Evolutionary conservation across 2,329 filamentous ascomycete genomes (phyloP).

Genomic region (Calonectria pauciramosa): DNA sequence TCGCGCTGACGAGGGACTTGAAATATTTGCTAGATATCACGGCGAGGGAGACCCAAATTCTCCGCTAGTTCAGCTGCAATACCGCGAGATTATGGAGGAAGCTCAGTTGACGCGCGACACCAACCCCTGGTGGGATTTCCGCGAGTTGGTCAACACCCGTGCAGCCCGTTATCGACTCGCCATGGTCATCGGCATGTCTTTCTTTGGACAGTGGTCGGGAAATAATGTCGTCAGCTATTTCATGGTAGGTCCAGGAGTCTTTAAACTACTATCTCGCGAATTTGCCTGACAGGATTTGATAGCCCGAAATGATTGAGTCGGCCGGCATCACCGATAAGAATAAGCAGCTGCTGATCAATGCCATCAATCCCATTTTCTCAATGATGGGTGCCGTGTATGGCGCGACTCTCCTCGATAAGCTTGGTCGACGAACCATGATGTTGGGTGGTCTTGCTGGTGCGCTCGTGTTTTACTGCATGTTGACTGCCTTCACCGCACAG

Average conservation of each 20-base stretch:
- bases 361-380: constrained; percentile 59
- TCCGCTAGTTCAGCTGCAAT: constrained; percentile 50
- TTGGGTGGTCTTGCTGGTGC: constrained; percentile 51
- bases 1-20: constrained; percentile 59
- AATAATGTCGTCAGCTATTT: constrained; percentile 55
- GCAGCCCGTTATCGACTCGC: constrained; percentile 64
- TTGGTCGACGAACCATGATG: constrained; percentile 57
- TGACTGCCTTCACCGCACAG: constrained; percentile 53
- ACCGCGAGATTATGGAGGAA: constrained; percentile 53
- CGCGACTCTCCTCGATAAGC: constrained; percentile 55
- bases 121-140: constrained; percentile 70
- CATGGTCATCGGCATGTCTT: constrained; percentile 64
- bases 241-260: background rate
- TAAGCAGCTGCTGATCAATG: constrained; percentile 58
- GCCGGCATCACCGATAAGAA: constrained; percentile 55
- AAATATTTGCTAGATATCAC: constrained; percentile 63
- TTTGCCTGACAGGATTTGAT: too few species aligned
- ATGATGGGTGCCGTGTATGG: constrained; percentile 56
- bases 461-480: constrained; percentile 45
- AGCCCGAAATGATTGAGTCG: constrained; percentile 56
- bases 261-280: too few species aligned
- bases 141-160: constrained; percentile 62
- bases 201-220: constrained; percentile 67
- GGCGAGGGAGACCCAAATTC: constrained; percentile 57
- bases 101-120: constrained; percentile 64